phyloP scores from a whole-genome alignment of 78 protist genomes.

The Anaeramoeba flamelloides region DNA sequence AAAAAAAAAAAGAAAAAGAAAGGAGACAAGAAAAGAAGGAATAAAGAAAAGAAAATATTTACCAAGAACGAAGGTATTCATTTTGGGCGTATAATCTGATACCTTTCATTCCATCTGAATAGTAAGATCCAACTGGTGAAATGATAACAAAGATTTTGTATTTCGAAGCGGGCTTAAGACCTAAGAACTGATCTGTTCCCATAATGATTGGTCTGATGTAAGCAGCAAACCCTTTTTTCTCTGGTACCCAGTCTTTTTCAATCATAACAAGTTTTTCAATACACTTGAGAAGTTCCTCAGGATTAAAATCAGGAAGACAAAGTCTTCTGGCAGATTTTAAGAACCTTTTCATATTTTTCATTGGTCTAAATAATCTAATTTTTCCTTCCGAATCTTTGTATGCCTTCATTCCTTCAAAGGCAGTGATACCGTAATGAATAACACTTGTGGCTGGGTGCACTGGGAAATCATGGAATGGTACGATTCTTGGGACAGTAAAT shows the following conservation, averaged over 20 bases:
- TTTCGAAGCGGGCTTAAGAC: slow-evolving; percentile 34
- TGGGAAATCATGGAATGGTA: neutral
- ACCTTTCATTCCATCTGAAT: slow-evolving; percentile 77
- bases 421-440: neutral
- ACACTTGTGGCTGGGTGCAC: neutral
- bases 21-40: no score
- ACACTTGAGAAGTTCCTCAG: slow-evolving; percentile 48
- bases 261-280: slow-evolving; percentile 56
- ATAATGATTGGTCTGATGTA: slow-evolving; percentile 88
- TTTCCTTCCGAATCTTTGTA: slow-evolving; percentile 27
- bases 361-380: slow-evolving; percentile 73
- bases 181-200: slow-evolving; percentile 56
- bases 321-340: slow-evolving; percentile 45
- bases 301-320: slow-evolving; percentile 58
- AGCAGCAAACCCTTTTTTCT: slow-evolving; percentile 64
- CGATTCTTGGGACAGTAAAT: neutral
- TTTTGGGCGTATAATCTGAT: slow-evolving; percentile 62
- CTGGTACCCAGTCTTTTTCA: slow-evolving; percentile 80
- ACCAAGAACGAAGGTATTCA: slow-evolving; percentile 48
- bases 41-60: no score
- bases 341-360: slow-evolving; percentile 68
- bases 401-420: slow-evolving; percentile 95
- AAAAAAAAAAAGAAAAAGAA: no score
- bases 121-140: slow-evolving; percentile 94
- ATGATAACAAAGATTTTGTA: slow-evolving; percentile 47